Conservation (phyloP, 2,329 filamentous ascomycete genomes). For the Pseudocercospora eumusae region DNA sequence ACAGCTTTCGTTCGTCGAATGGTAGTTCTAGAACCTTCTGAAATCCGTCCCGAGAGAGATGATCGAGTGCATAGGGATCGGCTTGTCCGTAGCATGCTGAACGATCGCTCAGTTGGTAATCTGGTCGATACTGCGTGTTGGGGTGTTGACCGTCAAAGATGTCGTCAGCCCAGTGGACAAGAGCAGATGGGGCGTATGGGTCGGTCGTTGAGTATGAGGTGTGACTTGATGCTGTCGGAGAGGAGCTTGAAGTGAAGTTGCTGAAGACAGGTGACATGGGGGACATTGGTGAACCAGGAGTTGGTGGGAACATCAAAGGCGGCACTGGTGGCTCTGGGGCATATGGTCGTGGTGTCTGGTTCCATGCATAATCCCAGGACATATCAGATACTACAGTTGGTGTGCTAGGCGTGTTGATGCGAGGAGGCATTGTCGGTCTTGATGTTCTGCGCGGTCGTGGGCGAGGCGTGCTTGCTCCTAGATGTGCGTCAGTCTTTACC, state of each 20-base stretch:
- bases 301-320: conserved; percentile 35
- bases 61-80: conserved; percentile 28
- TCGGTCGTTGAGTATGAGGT: conserved; percentile 34
- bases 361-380: conserved; percentile 11
- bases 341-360: conserved; percentile 5
- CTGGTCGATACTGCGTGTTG: conserved; percentile 41
- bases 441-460: conserved; percentile 15
- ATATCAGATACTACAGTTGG: conserved; percentile 23
- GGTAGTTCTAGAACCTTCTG: conserved; percentile 46
- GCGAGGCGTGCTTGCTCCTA: conserved; percentile 25
- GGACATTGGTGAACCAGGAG: conserved; percentile 37
- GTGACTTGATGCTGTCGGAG: conserved; percentile 42
- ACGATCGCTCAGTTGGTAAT: conserved; percentile 24
- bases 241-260: conserved; percentile 46
- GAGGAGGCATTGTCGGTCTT: conserved; percentile 16
- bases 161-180: conserved; percentile 48
- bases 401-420: conserved; percentile 24
- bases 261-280: conserved; percentile 35
- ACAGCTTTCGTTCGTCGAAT: conserved; percentile 51
- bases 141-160: conserved; percentile 48
- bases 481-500: conserved; percentile 5
- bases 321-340: conserved; percentile 14
- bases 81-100: conserved; percentile 30
- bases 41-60: conserved; percentile 42
- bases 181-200: conserved; percentile 17